phyloP scores from a whole-genome alignment of 1,284 basidiomycete genomes.

The Cystobasidium sp. region DNA sequence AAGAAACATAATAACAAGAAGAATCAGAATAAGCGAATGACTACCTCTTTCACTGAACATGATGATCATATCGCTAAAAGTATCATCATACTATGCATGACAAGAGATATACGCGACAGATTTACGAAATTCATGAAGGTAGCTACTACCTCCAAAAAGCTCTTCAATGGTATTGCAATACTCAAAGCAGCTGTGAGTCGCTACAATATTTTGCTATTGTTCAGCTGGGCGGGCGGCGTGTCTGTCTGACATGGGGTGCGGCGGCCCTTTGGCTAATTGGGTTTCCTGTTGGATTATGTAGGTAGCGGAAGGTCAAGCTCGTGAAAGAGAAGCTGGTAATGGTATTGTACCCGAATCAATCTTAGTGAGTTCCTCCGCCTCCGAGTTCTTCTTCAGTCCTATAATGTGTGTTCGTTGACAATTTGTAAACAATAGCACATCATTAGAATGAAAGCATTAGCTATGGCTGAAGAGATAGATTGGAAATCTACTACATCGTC shows the following conservation, averaged over 20 bases:
- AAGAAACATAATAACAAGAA: not conserved
- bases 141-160: not conserved
- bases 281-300: too few species aligned
- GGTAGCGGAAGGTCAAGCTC: not conserved
- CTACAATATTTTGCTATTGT: too few species aligned
- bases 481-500: not conserved
- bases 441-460: not conserved
- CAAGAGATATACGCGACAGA: not conserved
- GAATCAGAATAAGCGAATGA: not conserved
- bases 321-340: too few species aligned
- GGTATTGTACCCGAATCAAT: too few species aligned
- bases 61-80: not conserved
- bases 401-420: not conserved
- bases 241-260: too few species aligned
- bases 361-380: too few species aligned
- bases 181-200: not conserved
- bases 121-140: not conserved
- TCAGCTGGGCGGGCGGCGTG: too few species aligned
- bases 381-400: not conserved
- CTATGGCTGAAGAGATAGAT: conserved; percentile 13
- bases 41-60: not conserved
- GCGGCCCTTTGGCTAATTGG: too few species aligned
- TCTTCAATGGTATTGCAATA: conserved; percentile 1
- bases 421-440: not conserved
- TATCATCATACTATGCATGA: not conserved